Percentiles rank a stretch among this genome's conserved stretches.
Conservation (phyloP, 441 rosid species). For the Pelargonium myrrhifolium region DNA sequence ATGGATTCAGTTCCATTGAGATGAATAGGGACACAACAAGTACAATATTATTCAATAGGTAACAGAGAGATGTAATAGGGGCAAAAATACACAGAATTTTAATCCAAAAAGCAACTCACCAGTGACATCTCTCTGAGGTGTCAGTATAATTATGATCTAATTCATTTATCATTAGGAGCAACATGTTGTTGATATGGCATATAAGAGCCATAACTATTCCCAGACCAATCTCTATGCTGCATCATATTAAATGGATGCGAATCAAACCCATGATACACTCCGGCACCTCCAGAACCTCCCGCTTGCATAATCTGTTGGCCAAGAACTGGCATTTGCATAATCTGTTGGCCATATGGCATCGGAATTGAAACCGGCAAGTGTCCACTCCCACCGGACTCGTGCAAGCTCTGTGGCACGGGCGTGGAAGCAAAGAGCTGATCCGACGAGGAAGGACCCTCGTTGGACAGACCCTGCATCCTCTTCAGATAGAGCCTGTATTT, state of each 20-base stretch:
- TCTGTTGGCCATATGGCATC: neutral
- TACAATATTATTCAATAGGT: neutral
- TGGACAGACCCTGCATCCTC: conserved; percentile 2
- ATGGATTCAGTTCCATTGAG: neutral
- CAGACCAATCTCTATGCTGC: conserved; percentile 1
- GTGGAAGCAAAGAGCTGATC: neutral
- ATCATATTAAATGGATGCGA: neutral
- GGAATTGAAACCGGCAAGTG: neutral
- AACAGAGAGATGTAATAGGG: too few relatives aligned
- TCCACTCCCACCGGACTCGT: neutral
- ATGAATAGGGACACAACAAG: too few relatives aligned
- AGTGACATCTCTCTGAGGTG: too few relatives aligned
- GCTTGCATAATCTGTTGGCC: neutral
- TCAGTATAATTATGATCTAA: neutral
- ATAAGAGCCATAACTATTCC: neutral
- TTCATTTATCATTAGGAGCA: neutral
- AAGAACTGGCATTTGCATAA: neutral
- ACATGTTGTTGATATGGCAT: neutral
- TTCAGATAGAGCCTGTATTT: neutral
- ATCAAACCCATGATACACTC: neutral
- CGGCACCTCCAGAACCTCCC: neutral
- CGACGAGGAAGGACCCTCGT: neutral
- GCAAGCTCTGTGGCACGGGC: neutral
- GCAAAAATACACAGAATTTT: neutral
- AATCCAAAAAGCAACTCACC: neutral